Evolutionary conservation across 2,329 filamentous ascomycete species (phyloP), one percentile per base, ranked within the genome.

Genomic region (Cadophora gregata): DNA sequence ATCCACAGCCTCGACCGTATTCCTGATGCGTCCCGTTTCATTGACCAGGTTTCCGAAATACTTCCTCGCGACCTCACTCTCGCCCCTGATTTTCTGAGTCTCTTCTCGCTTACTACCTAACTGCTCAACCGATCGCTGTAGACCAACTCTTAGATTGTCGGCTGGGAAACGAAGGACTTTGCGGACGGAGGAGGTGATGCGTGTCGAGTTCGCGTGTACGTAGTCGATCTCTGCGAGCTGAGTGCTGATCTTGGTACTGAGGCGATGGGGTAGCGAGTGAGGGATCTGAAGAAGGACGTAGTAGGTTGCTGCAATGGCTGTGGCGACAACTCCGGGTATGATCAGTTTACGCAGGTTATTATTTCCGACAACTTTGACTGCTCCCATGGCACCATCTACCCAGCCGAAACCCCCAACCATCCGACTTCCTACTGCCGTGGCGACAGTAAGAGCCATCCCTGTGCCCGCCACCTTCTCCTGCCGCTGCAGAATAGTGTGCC

Each of bases 401-500:
- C 95, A 98, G 60, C 91, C 90, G 72, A 91, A 88, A 69, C 93
- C 91, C 67, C 94, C 93, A 47, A 99, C 82, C 75, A 96, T 84
- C 58, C 93, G 87, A 59, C 91, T 88, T 65, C 95, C 93, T 4
- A 98, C 83, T 1, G 97, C 93, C 65, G 93, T 94, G 10, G 92
- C 92, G 42, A 97, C 86, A 1, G 96, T 99, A 76, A 99, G 85
- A 6, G 95, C 96, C 90, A 99, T 94, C 70, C 96, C 92, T 3
- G 94, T 96, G 47, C 95, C 93, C 6, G 95, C 94, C 64, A 96
- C 85, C 84, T 98, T 99, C 80, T 99, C 96, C 78, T 98, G 95
- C 63, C 89, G 86, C 75, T 97, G 93, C 81, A 97, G 85, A 6
- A 98, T 81, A 12, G 88, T 91, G 21, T 88, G 85, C 78, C 93